These are phyloP conservation scores for Didymella segeticola DNA, from an alignment of 2,329 filamentous ascomycete genomes.

Conservation along the genomic window DNA sequence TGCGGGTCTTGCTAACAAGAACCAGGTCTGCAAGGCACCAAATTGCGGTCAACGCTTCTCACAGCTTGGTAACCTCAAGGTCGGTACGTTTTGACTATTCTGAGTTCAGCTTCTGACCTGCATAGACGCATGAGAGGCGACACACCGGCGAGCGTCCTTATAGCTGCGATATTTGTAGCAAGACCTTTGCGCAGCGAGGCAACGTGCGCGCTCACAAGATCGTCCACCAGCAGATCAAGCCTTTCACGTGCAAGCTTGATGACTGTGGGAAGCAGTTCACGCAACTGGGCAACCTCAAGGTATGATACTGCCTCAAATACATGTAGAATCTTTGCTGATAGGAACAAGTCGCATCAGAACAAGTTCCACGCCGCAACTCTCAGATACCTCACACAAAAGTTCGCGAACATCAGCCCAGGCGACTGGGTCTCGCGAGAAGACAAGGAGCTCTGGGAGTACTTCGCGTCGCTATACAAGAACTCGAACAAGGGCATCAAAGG, in stretches of 20 bases:
- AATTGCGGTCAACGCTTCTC: conserved; percentile 83
- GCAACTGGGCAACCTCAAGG: conserved; percentile 90
- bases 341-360: conserved; percentile 80
- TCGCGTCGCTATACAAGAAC: conserved; percentile 90
- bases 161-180: conserved; percentile 78
- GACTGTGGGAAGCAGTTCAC: conserved; percentile 88
- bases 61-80: conserved; percentile 88
- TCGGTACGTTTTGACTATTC: conserved; percentile 49
- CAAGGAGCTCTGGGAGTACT: conserved; percentile 82
- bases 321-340: conserved; percentile 17
- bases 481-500: conserved; percentile 99
- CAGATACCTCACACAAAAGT: conserved; percentile 71
- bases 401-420: conserved; percentile 68
- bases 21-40: conserved; percentile 69
- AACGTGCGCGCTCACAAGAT: conserved; percentile 85
- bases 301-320: conserved; percentile 44
- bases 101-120: conserved; percentile 16
- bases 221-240: conserved; percentile 78
- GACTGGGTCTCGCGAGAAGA: conserved; percentile 72
- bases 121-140: conserved; percentile 80
- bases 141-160: conserved; percentile 90
- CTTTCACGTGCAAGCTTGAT: conserved; percentile 81
- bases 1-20: conserved; percentile 27
- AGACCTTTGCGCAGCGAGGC: conserved; percentile 82
- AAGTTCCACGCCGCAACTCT: conserved; percentile 86